Evolutionary conservation across 768 basidiomycete species (phyloP).

Genomic region (Termitomyces sp.): DNA sequence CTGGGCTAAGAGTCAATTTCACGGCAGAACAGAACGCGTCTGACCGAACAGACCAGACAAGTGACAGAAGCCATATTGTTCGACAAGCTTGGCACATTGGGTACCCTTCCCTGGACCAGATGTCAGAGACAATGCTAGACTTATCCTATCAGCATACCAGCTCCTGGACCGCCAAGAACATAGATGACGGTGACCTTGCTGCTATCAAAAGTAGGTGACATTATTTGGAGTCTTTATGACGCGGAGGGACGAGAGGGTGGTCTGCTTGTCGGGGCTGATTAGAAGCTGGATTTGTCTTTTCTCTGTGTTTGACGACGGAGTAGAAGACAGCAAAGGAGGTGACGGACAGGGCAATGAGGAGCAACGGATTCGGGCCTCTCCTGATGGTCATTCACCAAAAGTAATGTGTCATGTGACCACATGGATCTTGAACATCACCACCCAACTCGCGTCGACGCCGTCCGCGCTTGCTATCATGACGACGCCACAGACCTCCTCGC

Average conservation of each 20-base stretch:
- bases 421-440: conserved; percentile 66
- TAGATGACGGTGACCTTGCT: conserved; percentile 84
- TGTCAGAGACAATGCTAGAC: conserved; percentile 7
- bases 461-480: conserved; percentile 61
- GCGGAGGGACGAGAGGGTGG: conserved; percentile 64
- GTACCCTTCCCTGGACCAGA: conserved; percentile 85
- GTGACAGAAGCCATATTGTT: conserved; percentile 87
- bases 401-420: conserved; percentile 12
- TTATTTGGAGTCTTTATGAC: conserved; percentile 37
- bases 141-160: conserved; percentile 47
- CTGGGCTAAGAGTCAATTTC: conserved; percentile 35
- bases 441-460: conserved; percentile 54
- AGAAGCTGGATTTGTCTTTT: conserved; percentile 57
- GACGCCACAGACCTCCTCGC: conserved; percentile 71
- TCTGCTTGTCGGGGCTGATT: conserved; percentile 57
- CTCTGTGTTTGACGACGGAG: conserved; percentile 52
- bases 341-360: conserved; percentile 54
- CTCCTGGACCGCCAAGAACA: conserved; percentile 96
- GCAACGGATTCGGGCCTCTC: conserved; percentile 59
- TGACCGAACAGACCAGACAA: conserved; percentile 67
- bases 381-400: conserved; percentile 20
- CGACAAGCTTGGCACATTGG: conserved; percentile 82
- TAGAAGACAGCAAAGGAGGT: conserved; percentile 59
- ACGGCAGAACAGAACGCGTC: conserved; percentile 1
- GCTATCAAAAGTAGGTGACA: conserved; percentile 59